Base-by-base conservation (phyloP, 257 asterid species). In the Solanum appendiculatum region DNA sequence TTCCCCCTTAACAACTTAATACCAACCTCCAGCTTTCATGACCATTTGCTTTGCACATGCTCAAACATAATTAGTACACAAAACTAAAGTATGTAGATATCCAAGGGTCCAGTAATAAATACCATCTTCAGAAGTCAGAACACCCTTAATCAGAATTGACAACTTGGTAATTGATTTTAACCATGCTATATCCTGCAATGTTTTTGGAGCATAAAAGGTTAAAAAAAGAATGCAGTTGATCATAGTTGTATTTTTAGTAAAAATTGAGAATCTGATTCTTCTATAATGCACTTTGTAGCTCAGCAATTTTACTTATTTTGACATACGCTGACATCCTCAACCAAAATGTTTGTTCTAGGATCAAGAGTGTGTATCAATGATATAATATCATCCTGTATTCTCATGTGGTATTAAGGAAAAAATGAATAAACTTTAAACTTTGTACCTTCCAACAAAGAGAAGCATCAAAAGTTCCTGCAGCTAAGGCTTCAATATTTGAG, bases 91-190 rank as follows among this genome's bases (percentile, higher is more conserved):
- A 80, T 80, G 42, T 42, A 27, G 42, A 9, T 7, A 80, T 5
- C 27, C 4, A 7, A 46, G 66, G 66, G 27, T 81, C 29, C 44
- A 48, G 85, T 81, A 7, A 48, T 48, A 81, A 18, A 1, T 81
- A 94, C 97, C 97, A 82, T 92, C 96, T 90, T 94, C 97, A 75
- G 85, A 27, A n/a, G 97, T 92, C 56, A 94, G 96, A 64, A 94
- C 36, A 63, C 97, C 96, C 89, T 94, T 93, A 40, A 94, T 87
- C 82, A 94, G 88, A 87, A 94, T 89, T 9, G 97, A 96, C 89
- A 92, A 90, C 42, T 82, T 90, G 56, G 96, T 93, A 87, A 93
- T 90, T 88, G 96, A 91, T 88, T 87, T 94, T 86, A 94, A 89
- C 97, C 97, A 94, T 13, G 86, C 91, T 85, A 94, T 92, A 89